Conservation (phyloP, 331 rosid genomes). For the Ulmus americana region DNA sequence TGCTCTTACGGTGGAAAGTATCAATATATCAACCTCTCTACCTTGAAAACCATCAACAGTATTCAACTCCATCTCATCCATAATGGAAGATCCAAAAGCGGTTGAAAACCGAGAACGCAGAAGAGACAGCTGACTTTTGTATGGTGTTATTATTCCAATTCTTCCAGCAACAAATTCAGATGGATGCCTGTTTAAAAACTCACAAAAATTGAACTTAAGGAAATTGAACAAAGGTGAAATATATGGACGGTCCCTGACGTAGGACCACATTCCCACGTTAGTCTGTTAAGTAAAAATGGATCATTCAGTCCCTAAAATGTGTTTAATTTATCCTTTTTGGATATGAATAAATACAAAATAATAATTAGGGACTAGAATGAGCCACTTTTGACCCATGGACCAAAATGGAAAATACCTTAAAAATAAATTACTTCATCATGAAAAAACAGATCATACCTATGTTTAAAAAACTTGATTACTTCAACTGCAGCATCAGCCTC, state of each 20-base stretch:
- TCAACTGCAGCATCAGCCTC: constrained; percentile 92
- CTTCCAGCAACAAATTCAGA: constrained; percentile 67
- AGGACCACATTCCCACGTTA: too few species aligned
- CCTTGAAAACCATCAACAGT: constrained; percentile 99
- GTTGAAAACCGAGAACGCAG: constrained; percentile 67
- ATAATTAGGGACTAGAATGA: too few species aligned
- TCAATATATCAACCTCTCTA: constrained; percentile 85
- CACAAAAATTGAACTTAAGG: background rate
- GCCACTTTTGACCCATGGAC: too few species aligned
- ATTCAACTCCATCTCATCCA: constrained; percentile 65
- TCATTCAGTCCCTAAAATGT: too few species aligned
- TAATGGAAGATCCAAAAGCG: constrained; percentile 65
- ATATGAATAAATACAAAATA: too few species aligned
- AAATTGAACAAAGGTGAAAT: too few species aligned
- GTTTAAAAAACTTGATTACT: constrained; percentile 58
- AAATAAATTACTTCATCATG: background rate
- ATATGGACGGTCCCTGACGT: too few species aligned
- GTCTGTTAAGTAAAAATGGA: too few species aligned
- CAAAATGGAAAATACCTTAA: too few species aligned
- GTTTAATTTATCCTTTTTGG: too few species aligned
- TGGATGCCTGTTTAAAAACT: constrained; percentile 49
- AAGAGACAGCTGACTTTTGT: constrained; percentile 76
- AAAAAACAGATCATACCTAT: constrained; percentile 39
- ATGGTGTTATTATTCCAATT: constrained; percentile 88
- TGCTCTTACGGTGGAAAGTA: constrained; percentile 94